phyloP scores from a whole-genome alignment of 176 grass and related monocot genomes.

The Thalia dealbata region DNA sequence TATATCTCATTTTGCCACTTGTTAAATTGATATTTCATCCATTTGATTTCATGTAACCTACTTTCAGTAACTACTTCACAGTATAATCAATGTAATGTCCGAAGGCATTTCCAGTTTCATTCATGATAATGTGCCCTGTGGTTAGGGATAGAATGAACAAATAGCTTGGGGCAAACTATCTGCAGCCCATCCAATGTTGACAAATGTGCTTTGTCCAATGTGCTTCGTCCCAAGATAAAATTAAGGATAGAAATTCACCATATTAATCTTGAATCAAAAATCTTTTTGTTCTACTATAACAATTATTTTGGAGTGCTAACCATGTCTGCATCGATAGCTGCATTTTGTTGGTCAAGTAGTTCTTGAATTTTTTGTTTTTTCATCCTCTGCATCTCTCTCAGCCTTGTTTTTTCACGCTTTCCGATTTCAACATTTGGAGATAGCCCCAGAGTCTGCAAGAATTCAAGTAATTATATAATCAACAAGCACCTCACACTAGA shows the following conservation, averaged over 20 bases:
- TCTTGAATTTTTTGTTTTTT: slow-evolving; percentile 81
- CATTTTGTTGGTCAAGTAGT: slow-evolving; percentile 71
- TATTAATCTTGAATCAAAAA: too few species aligned
- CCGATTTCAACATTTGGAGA: slow-evolving; percentile 33
- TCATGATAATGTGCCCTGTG: too few species aligned
- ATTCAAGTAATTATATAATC: too few species aligned
- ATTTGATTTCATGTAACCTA: too few species aligned
- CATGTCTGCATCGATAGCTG: slow-evolving; percentile 79
- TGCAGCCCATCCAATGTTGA: not conserved
- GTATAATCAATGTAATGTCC: too few species aligned
- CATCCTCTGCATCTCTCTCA: slow-evolving; percentile 55
- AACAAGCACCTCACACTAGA: not conserved
- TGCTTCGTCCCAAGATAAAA: too few species aligned
- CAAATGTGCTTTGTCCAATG: too few species aligned
- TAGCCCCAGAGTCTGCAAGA: slow-evolving; percentile 17
- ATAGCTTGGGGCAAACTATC: not conserved
- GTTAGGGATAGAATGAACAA: not conserved
- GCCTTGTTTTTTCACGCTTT: slow-evolving; percentile 61
- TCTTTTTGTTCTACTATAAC: not conserved
- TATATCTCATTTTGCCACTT: not conserved
- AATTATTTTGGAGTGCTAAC: slow-evolving; percentile 16
- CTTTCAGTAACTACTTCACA: not conserved
- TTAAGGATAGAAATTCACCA: too few species aligned
- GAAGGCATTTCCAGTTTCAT: too few species aligned
- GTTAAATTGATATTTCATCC: too few species aligned